Conservation (phyloP, 306 rosid species). For the Trifolium repens region DNA sequence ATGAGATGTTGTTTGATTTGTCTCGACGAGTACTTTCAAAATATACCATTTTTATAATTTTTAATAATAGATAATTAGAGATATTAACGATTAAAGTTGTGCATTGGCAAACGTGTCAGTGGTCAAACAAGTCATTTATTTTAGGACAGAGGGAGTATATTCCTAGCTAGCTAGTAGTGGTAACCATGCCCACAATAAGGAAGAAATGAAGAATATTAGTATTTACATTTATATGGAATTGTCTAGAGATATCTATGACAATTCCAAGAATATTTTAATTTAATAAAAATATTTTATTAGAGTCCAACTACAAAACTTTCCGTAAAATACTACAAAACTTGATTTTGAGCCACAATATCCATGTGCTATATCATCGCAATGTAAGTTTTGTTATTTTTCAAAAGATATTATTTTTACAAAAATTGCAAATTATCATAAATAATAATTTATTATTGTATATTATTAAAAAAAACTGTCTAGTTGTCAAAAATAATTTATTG, state of each 20-base stretch:
- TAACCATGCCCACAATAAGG: slow-evolving; percentile 7
- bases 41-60: too few relatives aligned
- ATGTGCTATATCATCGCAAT: not conserved
- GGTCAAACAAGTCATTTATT: too few relatives aligned
- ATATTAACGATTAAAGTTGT: too few relatives aligned
- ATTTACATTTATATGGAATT: slow-evolving; percentile 47
- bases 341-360: too few relatives aligned
- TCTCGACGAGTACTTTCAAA: too few relatives aligned
- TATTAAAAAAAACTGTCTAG: not conserved
- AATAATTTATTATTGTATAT: not conserved
- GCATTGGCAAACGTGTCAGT: too few relatives aligned
- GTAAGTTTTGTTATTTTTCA: not conserved
- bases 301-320: too few relatives aligned
- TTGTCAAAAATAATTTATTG: not conserved
- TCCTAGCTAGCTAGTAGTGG: slow-evolving; percentile 39
- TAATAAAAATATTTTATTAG: not conserved
- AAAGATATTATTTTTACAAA: not conserved
- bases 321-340: too few relatives aligned
- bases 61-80: too few relatives aligned
- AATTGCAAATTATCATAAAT: not conserved
- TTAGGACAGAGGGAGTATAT: too few relatives aligned
- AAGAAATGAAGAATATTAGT: slow-evolving; percentile 31
- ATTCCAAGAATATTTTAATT: not conserved
- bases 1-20: too few relatives aligned
- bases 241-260: slow-evolving; percentile 16